A percentile compares a stretch with the other conserved stretches of the same genome.
phyloP scores from a whole-genome alignment of 768 basidiomycete species.

The Termitomyces sp. region DNA sequence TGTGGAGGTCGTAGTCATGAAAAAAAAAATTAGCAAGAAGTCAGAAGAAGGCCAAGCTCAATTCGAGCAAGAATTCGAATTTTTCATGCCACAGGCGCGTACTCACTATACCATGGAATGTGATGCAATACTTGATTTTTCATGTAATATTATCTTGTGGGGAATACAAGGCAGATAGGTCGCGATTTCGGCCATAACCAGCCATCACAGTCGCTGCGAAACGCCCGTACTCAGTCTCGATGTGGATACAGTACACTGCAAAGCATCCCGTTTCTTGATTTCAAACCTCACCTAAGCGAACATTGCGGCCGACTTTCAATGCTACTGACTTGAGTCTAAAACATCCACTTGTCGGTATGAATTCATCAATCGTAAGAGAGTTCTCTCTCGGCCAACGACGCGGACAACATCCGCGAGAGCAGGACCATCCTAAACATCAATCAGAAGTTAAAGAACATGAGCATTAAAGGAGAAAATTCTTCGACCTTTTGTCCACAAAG shows the following conservation, averaged over 20 bases:
- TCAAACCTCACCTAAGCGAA: no score
- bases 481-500: constrained; percentile 79
- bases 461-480: constrained; percentile 10
- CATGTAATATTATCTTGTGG: background rate
- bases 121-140: no score
- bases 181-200: background rate
- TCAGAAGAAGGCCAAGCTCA: no score
- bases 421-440: constrained; percentile 40
- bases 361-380: constrained; percentile 30
- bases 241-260: background rate
- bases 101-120: no score
- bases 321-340: background rate
- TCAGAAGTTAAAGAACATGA: background rate
- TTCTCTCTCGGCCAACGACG: constrained; percentile 39
- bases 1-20: background rate
- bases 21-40: no score
- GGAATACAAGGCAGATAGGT: background rate
- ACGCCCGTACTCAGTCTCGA: background rate
- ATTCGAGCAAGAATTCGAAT: background rate
- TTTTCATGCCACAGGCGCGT: background rate
- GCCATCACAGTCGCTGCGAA: background rate
- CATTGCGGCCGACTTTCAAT: background rate
- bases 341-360: background rate
- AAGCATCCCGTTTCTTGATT: background rate
- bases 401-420: constrained; percentile 40